These are phyloP conservation scores for Trichosporon sp. DNA, from an alignment of 1,284 basidiomycete genomes.

Conservation along the genomic window DNA sequence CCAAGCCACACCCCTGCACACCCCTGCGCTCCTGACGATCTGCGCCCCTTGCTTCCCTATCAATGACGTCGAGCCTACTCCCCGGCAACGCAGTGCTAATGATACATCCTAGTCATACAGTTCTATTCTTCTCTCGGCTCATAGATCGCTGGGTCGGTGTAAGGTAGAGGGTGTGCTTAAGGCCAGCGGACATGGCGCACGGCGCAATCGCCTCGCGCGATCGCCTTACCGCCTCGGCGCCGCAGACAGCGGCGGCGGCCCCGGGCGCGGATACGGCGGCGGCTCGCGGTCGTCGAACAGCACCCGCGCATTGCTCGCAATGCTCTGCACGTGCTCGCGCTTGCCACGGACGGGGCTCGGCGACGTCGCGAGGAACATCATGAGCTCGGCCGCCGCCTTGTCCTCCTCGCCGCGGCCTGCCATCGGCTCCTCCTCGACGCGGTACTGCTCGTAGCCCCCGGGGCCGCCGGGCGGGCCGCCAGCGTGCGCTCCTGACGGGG, in stretches of 20 bases:
- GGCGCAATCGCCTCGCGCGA: too few relatives aligned
- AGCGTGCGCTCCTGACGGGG: not conserved
- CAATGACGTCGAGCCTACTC: too few relatives aligned
- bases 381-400: constrained; percentile 45
- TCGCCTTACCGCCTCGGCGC: not conserved
- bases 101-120: too few relatives aligned
- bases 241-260: not conserved
- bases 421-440: constrained; percentile 5
- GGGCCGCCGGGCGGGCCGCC: not conserved
- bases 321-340: constrained; percentile 11
- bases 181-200: too few relatives aligned
- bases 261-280: not conserved
- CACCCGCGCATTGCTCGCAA: constrained; percentile 36
- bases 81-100: too few relatives aligned
- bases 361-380: constrained; percentile 50
- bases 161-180: too few relatives aligned
- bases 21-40: too few relatives aligned
- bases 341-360: constrained; percentile 32
- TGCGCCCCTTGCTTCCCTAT: too few relatives aligned
- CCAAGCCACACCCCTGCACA: too few relatives aligned
- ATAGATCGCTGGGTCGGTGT: too few relatives aligned
- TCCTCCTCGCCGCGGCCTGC: constrained; percentile 35
- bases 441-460: constrained; percentile 1
- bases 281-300: constrained; percentile 35
- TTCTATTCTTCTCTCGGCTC: too few relatives aligned